Base-by-base conservation (phyloP, 2,329 filamentous ascomycete genomes). In the Aspergillus transmontanensis region DNA sequence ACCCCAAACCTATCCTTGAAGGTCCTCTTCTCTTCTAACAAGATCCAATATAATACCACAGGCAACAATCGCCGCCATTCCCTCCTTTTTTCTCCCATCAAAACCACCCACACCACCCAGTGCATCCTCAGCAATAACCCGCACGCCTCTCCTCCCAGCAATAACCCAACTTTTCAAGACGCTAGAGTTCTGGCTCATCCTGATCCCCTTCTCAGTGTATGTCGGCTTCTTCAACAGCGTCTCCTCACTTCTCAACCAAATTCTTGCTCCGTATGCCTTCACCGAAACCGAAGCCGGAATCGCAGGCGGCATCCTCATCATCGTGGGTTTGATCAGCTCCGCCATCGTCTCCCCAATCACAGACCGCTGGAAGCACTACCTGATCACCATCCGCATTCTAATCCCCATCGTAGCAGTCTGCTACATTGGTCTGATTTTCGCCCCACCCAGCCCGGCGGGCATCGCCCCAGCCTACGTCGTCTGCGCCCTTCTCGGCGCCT, bases 211-310 rank as follows among this genome's bases (percentile, higher is more conserved):
- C 79, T 81, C 86, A 67, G 79, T 94, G 71, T 97, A 93, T 77
- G 92, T 97, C 65, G 93, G 91, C 71, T 90, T 95, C 81, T 99
- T 99, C 88, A 98, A 98, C 84, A 90, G 90, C 69, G 83, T 94
- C 68, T 96, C 93, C 57, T 91, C 91, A 1, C 86, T 98, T 1
- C 84, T 98, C 11, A 96, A 94, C 81, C 94, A 97, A 75, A 92
- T 98, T 75, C 86, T 98, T 67, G 82, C 87, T 45, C 95, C 95
- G 0, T 94, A 97, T 79, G 91, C 88, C 71, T 96, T 93, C 84
- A 86, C 82, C 63, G 90, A 96, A 75, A 90, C 90, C 67, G 85
- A 97, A 61, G 92, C 94, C 26, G 95, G 95, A 39, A 94, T 98
- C 71, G 93, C 90, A 12, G 95, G 95, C 67, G 95, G 91, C 0